Evolutionary conservation across 2,329 filamentous ascomycete genomes (phyloP).

Genomic region (Cylindrodendrum hubeiense): DNA sequence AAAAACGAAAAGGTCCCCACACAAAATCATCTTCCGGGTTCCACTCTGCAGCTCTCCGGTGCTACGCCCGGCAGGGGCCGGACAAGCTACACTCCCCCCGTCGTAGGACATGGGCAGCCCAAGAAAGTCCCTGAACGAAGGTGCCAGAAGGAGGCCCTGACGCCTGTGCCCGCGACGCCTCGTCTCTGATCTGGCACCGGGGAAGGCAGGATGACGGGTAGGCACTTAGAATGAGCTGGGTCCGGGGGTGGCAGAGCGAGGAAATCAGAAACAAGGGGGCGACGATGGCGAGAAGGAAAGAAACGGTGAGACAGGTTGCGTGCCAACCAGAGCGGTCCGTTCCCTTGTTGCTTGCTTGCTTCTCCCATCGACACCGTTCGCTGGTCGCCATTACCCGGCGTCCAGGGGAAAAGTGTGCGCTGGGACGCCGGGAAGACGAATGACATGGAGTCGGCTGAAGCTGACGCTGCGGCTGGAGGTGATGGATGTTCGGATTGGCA

Average conservation of each 20-base stretch:
- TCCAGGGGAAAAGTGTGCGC: neutral
- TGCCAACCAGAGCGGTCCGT: constrained; percentile 19
- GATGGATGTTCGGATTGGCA: constrained; percentile 17
- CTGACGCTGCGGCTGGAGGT: constrained; percentile 12
- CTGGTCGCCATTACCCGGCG: neutral
- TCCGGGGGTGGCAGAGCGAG: constrained; percentile 11
- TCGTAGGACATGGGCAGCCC: constrained; percentile 3
- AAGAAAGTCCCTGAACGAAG: constrained; percentile 8
- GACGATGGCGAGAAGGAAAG: constrained; percentile 10
- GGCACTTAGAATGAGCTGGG: constrained; percentile 17
- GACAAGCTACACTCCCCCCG: constrained; percentile 3
- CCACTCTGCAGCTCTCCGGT: constrained; percentile 20
- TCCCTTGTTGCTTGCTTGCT: constrained; percentile 7
- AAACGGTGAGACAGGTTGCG: constrained; percentile 27
- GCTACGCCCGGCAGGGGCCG: constrained; percentile 21
- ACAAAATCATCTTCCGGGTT: constrained; percentile 31
- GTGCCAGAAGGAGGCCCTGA: constrained; percentile 12
- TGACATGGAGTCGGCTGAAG: constrained; percentile 19
- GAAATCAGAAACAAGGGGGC: constrained; percentile 21
- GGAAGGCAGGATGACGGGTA: constrained; percentile 24
- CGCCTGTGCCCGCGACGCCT: constrained; percentile 5
- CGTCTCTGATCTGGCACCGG: constrained; percentile 29
- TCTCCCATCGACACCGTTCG: constrained; percentile 2
- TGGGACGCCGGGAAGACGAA: neutral
- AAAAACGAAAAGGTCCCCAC: constrained; percentile 28